Base-by-base conservation (phyloP, 345 rosid species). In the Draba incana region DNA sequence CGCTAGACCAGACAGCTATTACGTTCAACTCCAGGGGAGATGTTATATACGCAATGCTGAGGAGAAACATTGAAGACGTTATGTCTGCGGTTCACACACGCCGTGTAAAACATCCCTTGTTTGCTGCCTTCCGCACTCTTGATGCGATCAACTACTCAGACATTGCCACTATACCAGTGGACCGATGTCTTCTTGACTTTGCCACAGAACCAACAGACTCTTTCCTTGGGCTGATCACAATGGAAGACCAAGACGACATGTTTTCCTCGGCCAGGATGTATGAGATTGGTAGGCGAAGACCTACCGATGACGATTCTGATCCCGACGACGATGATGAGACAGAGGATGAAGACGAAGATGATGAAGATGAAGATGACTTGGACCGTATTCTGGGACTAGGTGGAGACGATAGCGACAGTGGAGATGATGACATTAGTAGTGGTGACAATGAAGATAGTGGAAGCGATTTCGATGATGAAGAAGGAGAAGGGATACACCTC, bases 241-340 rank as follows among this genome's bases (percentile, higher is more conserved):
- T 94, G 98, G 98, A 91, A 71, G 98, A 89, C 78, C 92, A 91
- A 74, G 98, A 91, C 30, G 98, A 89, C 48, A 85, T 94, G 98
- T 79, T 77, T 62, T 87, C 98, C 39, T 91, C 98, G 1, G 99
- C 87, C 13, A 86, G 99, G 80, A 72, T 94, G 51, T 94, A 91
- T 68, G 99, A 94, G 82, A 86, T 91, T 68, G 99, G 99, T 54
- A 81, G 99, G 5, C 75, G 97, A 65, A 83, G 88, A 79, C 96
- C 98, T 37, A 89, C 98, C 0, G 99, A 91, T 28, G 99, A 94
- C 42, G 99, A 94, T 69, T 91, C 97, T 2, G 99, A 94, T 75
- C 97, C 98, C 14, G 98, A 94, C 71, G 98, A 91, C 73, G 98
- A 89, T 15, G 96, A 89, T 76, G 88, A 87, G 37, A 91, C 89